A percentile compares a stretch with the other conserved stretches of the same genome.
Evolutionary conservation across 2,329 filamentous ascomycete species (phyloP).

Genomic region (Bipolaris oryzae): DNA sequence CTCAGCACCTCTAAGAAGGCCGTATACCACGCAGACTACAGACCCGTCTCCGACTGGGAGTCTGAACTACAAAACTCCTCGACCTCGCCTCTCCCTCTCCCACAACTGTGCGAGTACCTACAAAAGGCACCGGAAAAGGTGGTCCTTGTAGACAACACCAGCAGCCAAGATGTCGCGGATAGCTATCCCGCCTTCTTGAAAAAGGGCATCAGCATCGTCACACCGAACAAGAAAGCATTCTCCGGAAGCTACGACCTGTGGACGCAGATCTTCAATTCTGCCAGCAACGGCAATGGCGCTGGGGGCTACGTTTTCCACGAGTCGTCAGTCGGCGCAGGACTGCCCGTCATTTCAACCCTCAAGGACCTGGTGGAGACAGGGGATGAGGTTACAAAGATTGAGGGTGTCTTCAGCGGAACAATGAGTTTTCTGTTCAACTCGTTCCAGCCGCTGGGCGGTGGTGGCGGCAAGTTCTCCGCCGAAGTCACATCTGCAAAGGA

Average conservation of each 20-base stretch:
- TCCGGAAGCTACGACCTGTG: conserved; percentile 80
- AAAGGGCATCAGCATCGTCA: conserved; percentile 87
- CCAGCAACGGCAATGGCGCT: conserved; percentile 66
- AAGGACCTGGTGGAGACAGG: conserved; percentile 95
- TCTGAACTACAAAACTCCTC: conserved; percentile 66
- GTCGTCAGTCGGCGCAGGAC: conserved; percentile 88
- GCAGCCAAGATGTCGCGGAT: conserved; percentile 82
- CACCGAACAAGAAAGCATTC: conserved; percentile 98
- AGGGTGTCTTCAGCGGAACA: conserved; percentile 96
- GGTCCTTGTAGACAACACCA: conserved; percentile 94
- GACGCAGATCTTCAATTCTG: conserved; percentile 82
- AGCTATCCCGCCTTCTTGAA: conserved; percentile 81
- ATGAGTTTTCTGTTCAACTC: conserved; percentile 99
- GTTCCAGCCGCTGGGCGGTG: conserved; percentile 80
- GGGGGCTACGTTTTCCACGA: conserved; percentile 90
- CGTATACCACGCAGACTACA: conserved; percentile 75
- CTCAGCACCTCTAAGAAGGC: conserved; percentile 85
- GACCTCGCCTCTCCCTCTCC: conserved; percentile 68
- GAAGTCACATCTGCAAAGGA: conserved; percentile 93
- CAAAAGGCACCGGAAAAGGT: conserved; percentile 76
- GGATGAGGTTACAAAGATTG: conserved; percentile 87
- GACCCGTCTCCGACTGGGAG: conserved; percentile 66
- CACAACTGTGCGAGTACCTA: conserved; percentile 79
- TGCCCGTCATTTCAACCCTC: conserved; percentile 91
- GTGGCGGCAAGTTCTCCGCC: conserved; percentile 83